phyloP scores from a whole-genome alignment of 176 grass and related monocot genomes.

The Paspalum notatum region DNA sequence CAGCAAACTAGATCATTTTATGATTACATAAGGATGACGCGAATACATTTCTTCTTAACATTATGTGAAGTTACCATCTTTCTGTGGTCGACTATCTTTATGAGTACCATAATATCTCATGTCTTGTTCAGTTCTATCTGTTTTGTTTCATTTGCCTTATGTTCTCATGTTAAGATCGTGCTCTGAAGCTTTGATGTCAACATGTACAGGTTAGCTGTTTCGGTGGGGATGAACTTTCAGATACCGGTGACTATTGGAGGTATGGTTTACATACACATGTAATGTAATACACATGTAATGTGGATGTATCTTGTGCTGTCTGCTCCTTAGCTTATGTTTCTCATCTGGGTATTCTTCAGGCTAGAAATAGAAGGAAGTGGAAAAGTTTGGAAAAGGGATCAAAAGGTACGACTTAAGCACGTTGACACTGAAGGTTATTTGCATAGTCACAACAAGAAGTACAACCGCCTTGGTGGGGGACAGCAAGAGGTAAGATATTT shows the following conservation, averaged over 20 bases:
- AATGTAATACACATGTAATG: constrained; percentile 13
- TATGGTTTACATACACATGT: constrained; percentile 24
- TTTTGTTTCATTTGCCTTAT: constrained; percentile 13
- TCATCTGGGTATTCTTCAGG: constrained; percentile 38
- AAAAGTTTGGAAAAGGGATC: constrained; percentile 69
- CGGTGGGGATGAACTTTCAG: constrained; percentile 64
- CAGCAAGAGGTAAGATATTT: constrained; percentile 72
- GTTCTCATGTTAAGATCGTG: constrained; percentile 8
- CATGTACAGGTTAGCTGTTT: constrained; percentile 72
- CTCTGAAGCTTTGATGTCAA: constrained; percentile 35
- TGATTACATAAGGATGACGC: not conserved
- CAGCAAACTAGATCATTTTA: not conserved
- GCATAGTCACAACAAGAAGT: constrained; percentile 86
- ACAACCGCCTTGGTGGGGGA: constrained; percentile 72
- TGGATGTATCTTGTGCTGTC: not conserved
- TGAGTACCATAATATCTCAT: not conserved
- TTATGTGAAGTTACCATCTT: constrained; percentile 6
- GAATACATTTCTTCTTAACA: not conserved
- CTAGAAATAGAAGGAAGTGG: constrained; percentile 75
- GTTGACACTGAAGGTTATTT: constrained; percentile 79
- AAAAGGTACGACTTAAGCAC: constrained; percentile 67
- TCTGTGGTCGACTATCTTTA: constrained; percentile 4
- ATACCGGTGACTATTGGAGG: constrained; percentile 84
- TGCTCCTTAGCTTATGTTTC: constrained; percentile 4
- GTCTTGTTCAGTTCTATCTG: not conserved